Conservation (phyloP, 352 stramenopile species). For the Phytophthora multivora region DNA sequence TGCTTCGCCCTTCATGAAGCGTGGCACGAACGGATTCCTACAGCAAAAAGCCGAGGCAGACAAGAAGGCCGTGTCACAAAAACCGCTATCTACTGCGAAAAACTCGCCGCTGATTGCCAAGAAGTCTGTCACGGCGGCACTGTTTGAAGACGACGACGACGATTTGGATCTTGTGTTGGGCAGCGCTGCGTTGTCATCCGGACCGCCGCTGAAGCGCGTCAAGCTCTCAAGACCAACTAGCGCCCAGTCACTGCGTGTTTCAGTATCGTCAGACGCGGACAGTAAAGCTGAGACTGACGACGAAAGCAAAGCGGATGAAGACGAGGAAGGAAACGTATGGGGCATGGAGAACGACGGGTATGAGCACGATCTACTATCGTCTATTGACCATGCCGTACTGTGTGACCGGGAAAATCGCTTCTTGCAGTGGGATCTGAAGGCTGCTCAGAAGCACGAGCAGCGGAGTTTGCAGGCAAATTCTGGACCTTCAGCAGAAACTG, state of each 20-base stretch:
- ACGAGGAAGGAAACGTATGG: constrained; percentile 72
- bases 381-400: constrained; percentile 79
- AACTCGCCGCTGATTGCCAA: constrained; percentile 34
- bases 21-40: constrained; percentile 29
- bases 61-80: constrained; percentile 20
- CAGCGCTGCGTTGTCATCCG: constrained; percentile 12
- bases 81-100: constrained; percentile 20
- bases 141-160: constrained; percentile 60
- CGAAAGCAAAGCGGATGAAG: constrained; percentile 45
- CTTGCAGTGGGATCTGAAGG: constrained; percentile 74
- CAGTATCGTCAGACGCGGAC: constrained; percentile 17
- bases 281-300: constrained; percentile 34
- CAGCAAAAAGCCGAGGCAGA: constrained; percentile 25
- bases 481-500: constrained; percentile 4
- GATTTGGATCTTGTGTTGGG: constrained; percentile 29
- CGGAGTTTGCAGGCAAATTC: constrained; percentile 26
- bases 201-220: constrained; percentile 34
- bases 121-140: constrained; percentile 54
- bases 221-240: constrained; percentile 29
- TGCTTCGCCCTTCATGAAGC: constrained; percentile 36
- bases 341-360: constrained; percentile 75
- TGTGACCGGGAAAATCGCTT: constrained; percentile 86
- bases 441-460: constrained; percentile 45
- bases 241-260: constrained; percentile 13
- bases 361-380: constrained; percentile 71